Evolutionary conservation across 257 asterid species (phyloP), one percentile per base, ranked within the genome.

Genomic region (Solanum arcanum): DNA sequence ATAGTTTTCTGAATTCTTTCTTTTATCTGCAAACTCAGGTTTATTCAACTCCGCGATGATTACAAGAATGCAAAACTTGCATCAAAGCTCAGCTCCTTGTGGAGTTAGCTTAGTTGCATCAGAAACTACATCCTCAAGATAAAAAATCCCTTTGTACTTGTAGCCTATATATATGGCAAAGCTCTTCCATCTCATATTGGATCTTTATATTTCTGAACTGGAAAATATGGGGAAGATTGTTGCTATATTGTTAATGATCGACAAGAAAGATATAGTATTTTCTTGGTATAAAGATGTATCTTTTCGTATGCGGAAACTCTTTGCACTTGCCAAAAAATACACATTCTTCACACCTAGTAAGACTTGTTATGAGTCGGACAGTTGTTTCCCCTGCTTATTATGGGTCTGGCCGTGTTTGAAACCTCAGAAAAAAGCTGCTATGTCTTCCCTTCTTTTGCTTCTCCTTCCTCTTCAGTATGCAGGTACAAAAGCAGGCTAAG

Each of bases 61-160:
- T 87, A 78, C 78, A 87, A 87, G 81, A 87, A 77, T 80, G 89
- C 89, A 80, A 87, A 87, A 25, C 89, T 87, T n/a, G 89, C 89
- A 16, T 69, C 89, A 41, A 69, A 69, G 29, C 86, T 87, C 20
- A 87, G 83, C 83, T 87, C 89, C 60, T 46, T 87, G 73, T 87
- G 88, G 83, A 41, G 10, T 77, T 77, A 77, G 83, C 62, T 56
- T 11, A 85, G 87, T 68, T 85, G 21, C 47, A 85, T 49, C 83
- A 85, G 68, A 69, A 20, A 68, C 44, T 46, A 59, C 66, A 85
- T 44, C 25, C n/a, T 85, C 46, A 84, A 62, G 87, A 39, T 39
- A n/a, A 39, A 21, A 41, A 12, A 77, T 25, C 83, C 5, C 2
- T 18, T 44, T 39, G 12, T n/a, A 5, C 62, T 44, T 39, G 25